phyloP scores from a whole-genome alignment of 768 basidiomycete genomes.

The Roridomyces roridus region DNA sequence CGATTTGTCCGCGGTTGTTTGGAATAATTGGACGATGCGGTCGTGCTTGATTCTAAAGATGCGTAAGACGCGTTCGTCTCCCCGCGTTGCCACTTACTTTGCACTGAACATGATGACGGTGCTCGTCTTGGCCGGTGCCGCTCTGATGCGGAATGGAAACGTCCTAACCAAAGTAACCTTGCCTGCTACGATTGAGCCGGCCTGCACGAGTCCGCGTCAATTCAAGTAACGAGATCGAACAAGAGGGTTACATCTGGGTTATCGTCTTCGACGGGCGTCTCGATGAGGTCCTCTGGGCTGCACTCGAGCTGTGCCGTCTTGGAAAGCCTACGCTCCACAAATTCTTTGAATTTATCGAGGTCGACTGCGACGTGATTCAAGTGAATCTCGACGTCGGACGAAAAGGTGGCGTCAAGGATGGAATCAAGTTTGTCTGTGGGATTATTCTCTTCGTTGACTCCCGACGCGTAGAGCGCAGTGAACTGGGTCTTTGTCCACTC shows the following conservation, averaged over 20 bases:
- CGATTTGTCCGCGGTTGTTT: slow-evolving; percentile 16
- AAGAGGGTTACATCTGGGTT: slow-evolving; percentile 1
- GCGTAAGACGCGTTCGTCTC: not conserved
- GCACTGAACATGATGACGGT: slow-evolving; percentile 21
- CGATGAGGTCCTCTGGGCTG: slow-evolving; percentile 17
- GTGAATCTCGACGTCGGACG: slow-evolving; percentile 18
- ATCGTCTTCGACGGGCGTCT: slow-evolving; percentile 12
- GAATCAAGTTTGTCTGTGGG: not conserved
- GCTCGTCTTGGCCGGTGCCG: slow-evolving; percentile 16
- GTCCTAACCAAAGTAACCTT: slow-evolving; percentile 16
- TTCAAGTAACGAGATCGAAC: not conserved
- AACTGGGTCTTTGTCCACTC: slow-evolving; percentile 15
- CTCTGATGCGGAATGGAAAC: slow-evolving; percentile 16
- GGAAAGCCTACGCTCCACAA: not conserved
- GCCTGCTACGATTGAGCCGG: slow-evolving; percentile 20
- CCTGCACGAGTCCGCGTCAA: slow-evolving; percentile 1
- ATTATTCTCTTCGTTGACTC: not conserved
- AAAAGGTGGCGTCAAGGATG: slow-evolving; percentile 5
- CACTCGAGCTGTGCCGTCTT: not conserved
- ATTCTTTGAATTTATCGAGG: slow-evolving; percentile 2
- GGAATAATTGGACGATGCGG: slow-evolving; percentile 22
- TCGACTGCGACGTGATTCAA: slow-evolving; percentile 16
- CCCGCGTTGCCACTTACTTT: not conserved
- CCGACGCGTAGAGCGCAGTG: slow-evolving; percentile 6
- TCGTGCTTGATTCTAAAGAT: slow-evolving; percentile 5